Base-by-base conservation (phyloP, 2,329 filamentous ascomycete species). In the Botrytis hyacinthi region DNA sequence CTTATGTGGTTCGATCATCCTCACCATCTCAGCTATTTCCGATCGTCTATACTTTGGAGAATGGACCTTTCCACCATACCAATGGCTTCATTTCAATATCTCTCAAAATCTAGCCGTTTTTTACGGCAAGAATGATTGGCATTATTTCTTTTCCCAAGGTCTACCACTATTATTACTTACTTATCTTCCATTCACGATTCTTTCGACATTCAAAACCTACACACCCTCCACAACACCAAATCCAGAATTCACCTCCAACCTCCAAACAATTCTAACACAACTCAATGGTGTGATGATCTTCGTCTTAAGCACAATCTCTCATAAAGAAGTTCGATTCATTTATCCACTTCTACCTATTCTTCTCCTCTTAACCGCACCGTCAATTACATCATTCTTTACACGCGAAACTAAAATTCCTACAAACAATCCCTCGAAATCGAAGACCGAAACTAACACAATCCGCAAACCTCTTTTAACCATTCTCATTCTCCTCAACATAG, bases 281-380 rank as follows among this genome's bases (percentile, higher is more conserved):
- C 84, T 88, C 12, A 85, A 91, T 48, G 60, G 48, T 76, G 85
- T 89, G 12, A 86, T 91, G 73, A 83, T 92, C 16, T 81, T 84
- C 1, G 82, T 85, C 3, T 87, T 98, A 48, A 97, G 93, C 1
- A 80, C 93, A 65, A 93, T 98, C 77, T 90, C 94, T 1, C 96
- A 99, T 84, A 99, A 99, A 82, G 96, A 99, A 86, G 93, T 97
- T 78, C 93, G 96, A 79, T 99, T 99, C 84, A 93, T 98, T 77
- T 97, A 97, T 79, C 95, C 96, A 1, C 87, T 99, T 29, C 87
- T 98, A 2, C 95, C 96, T 1, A 87, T 91, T n/a, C 87, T 99
- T 10, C 93, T 96, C 81, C 84, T 97, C 75, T 85, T 98, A 57
- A 89, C 93, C 1, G 93, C 94, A 0, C 88, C 89, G 0, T 86